Evolutionary conservation across 2,329 filamentous ascomycete genomes (phyloP).

Genomic region (Helotiales sp.): DNA sequence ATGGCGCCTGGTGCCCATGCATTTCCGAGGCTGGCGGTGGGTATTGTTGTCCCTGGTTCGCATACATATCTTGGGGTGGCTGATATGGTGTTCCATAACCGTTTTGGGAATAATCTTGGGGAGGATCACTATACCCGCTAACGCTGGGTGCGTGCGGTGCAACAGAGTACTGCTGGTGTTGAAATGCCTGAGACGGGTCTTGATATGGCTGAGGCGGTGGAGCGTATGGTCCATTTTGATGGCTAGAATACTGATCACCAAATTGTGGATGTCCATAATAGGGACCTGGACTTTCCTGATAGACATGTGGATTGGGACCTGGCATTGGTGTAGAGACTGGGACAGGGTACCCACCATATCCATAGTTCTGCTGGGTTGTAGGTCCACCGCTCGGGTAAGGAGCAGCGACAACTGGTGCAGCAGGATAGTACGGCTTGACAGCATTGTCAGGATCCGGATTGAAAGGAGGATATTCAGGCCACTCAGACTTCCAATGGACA

Average conservation of each 20-base stretch:
- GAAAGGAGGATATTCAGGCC: conserved; percentile 78
- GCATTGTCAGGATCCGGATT: conserved; percentile 59
- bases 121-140: conserved; percentile 33
- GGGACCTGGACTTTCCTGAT: conserved; percentile 41
- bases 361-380: conserved; percentile 43
- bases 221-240: conserved; percentile 40
- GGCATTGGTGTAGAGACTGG: conserved; percentile 33
- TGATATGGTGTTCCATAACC: conserved; percentile 36
- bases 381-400: conserved; percentile 42
- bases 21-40: conserved; percentile 28
- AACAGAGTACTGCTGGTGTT: conserved; percentile 34
- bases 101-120: conserved; percentile 38
- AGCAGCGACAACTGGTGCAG: conserved; percentile 41
- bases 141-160: conserved; percentile 30
- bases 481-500: conserved; percentile 80
- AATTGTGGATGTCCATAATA: conserved; percentile 45
- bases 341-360: conserved; percentile 41
- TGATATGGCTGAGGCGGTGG: conserved; percentile 38
- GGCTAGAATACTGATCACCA: conserved; percentile 41
- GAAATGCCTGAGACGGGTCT: conserved; percentile 36
- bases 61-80: conserved; percentile 27
- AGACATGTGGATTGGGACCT: conserved; percentile 35
- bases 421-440: conserved; percentile 43
- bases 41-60: conserved; percentile 32
- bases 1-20: conserved; percentile 28